Percentiles rank a stretch among this genome's conserved stretches.
These are phyloP conservation scores for Ophiostoma sp. DNA, from an alignment of 2,329 filamentous ascomycete genomes.

Conservation along the genomic window DNA sequence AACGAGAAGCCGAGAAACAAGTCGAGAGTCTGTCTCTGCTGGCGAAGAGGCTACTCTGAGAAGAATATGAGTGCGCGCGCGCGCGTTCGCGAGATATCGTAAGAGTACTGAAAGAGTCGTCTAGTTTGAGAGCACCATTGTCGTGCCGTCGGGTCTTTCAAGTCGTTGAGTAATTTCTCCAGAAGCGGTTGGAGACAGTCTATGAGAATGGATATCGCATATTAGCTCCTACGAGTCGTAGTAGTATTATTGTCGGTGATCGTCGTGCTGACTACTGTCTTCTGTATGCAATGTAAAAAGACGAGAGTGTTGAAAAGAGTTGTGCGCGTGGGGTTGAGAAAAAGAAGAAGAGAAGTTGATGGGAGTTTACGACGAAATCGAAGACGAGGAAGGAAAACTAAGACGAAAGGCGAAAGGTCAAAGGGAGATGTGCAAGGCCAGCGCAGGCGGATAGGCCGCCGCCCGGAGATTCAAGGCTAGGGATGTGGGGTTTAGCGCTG, in stretches of 20 bases:
- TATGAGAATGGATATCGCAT: not conserved
- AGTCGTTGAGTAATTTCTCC: not conserved
- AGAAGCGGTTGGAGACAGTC: not conserved
- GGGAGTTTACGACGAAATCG: not conserved
- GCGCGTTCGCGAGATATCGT: not conserved
- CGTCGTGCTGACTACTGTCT: not conserved
- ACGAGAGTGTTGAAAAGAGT: not conserved
- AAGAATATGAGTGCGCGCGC: not conserved
- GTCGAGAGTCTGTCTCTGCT: not conserved
- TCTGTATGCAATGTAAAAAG: not conserved
- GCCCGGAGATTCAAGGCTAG: slow-evolving; percentile 5
- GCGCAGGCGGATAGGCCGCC: not conserved
- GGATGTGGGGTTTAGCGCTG: slow-evolving; percentile 19
- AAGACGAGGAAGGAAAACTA: not conserved
- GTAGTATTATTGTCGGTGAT: no score
- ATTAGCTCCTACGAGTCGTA: not conserved
- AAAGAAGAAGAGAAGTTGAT: not conserved
- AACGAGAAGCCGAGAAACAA: not conserved
- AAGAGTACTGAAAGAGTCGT: not conserved
- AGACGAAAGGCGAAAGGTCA: not conserved
- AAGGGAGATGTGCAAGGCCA: not conserved
- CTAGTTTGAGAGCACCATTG: not conserved
- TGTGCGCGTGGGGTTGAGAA: not conserved
- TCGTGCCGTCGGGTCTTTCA: not conserved
- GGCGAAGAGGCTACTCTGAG: not conserved